Conservation (phyloP, 1,284 basidiomycete species). For the Pisolithus thermaeus region DNA sequence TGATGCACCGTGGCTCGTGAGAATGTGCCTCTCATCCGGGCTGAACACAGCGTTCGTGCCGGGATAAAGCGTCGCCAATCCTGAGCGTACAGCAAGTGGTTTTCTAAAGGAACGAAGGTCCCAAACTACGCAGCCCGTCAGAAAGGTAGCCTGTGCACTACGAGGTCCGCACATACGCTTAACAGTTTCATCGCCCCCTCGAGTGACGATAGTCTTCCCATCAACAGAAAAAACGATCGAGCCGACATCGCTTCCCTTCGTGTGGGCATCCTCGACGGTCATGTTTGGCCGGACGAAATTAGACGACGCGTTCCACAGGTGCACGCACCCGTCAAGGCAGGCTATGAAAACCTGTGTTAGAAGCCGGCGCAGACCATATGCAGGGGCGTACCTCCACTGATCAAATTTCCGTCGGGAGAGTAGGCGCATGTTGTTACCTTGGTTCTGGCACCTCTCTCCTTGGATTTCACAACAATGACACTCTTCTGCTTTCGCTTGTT, state of each 20-base stretch:
- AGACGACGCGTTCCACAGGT: constrained; percentile 88
- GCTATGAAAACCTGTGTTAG: constrained; percentile 38
- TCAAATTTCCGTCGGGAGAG: constrained; percentile 78
- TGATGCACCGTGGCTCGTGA: constrained; percentile 74
- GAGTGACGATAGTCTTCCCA: constrained; percentile 72
- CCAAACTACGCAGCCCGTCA: constrained; percentile 65
- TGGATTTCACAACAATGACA: constrained; percentile 94
- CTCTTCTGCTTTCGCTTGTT: constrained; percentile 86
- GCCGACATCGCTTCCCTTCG: constrained; percentile 77
- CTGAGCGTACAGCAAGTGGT: constrained; percentile 64
- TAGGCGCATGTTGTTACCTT: constrained; percentile 87
- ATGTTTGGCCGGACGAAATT: constrained; percentile 90
- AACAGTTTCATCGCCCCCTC: constrained; percentile 91
- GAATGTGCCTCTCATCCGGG: constrained; percentile 80
- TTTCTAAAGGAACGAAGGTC: constrained; percentile 86
- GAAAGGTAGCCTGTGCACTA: background rate
- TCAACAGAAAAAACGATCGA: constrained; percentile 83
- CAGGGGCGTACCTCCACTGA: constrained; percentile 71
- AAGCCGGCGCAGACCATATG: background rate
- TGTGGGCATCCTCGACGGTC: constrained; percentile 82
- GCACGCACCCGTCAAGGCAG: constrained; percentile 86
- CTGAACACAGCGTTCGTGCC: constrained; percentile 92
- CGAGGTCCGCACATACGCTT: constrained; percentile 64
- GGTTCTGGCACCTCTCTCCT: constrained; percentile 91
- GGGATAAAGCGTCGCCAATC: constrained; percentile 76